Evolutionary conservation across 1,284 basidiomycete genomes (phyloP).

Genomic region (Ganoderma leucocontextum): DNA sequence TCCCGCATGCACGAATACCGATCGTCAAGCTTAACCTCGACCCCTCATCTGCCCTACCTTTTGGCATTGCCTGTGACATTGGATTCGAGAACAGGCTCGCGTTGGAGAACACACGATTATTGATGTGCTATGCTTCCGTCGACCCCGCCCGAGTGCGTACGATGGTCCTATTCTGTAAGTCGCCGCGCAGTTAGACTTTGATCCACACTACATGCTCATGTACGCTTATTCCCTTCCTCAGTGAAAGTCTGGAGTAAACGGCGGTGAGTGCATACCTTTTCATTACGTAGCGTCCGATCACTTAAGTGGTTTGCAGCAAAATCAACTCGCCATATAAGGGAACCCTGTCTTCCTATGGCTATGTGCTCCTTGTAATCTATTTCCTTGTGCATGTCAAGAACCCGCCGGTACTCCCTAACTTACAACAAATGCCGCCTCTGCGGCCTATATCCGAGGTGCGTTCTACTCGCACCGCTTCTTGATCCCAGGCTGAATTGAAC

Average conservation of each 20-base stretch:
- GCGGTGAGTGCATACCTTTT: conserved; percentile 56
- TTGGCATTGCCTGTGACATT: conserved; percentile 96
- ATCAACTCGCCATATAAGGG: conserved; percentile 99
- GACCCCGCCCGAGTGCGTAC: conserved; percentile 95
- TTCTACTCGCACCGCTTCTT: conserved; percentile 23
- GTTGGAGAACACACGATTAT: conserved; percentile 94
- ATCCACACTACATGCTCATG: conserved; percentile 8
- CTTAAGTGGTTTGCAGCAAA: conserved; percentile 63
- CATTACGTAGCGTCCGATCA: conserved; percentile 6
- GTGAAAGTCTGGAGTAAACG: conserved; percentile 99
- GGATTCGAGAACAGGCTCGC: conserved; percentile 98
- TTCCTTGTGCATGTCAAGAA: conserved; percentile 98
- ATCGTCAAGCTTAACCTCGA: conserved; percentile 97
- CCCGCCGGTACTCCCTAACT: conserved; percentile 90
- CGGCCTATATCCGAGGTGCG: conserved; percentile 78
- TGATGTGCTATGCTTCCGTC: conserved; percentile 98
- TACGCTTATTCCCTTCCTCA: conserved; percentile 41
- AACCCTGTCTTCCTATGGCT: conserved; percentile 96
- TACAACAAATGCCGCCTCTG: conserved; percentile 89
- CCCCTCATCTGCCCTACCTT: conserved; percentile 88
- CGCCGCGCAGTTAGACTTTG: conserved; percentile 8
- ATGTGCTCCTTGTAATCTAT: conserved; percentile 97
- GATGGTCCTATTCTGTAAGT: conserved; percentile 93
- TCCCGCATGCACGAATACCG: conserved; percentile 97
- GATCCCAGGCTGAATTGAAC: conserved; percentile 20